Evolutionary conservation across 2,329 filamentous ascomycete genomes (phyloP), one percentile per base, ranked within the genome.

Genomic region (Cladobotryum mycophilum): DNA sequence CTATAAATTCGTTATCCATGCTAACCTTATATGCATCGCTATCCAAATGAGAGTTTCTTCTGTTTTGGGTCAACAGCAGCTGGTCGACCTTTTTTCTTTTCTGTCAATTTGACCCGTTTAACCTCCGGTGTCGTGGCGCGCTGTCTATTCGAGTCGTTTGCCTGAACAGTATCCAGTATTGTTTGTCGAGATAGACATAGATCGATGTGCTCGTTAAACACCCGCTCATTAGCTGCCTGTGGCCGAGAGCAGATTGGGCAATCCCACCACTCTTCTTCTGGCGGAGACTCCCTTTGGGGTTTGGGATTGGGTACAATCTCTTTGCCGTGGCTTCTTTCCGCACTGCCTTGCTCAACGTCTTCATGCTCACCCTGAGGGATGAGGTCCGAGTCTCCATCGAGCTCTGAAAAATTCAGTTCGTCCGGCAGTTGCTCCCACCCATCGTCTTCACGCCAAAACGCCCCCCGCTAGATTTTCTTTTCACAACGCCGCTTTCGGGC

Each of bases 151-250:
- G 63, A 46, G 45, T 62, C 63, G 53, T 75, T 68, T 49, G 76
- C 76, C 51, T 88, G 84, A 1, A 93, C 84, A 0, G 82, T 86
- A 60, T 96, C 89, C 42, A 85, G 85, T 60, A 99, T 97, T 0
- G 89, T 88, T 61, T 88, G 82, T 49, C 85, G 78, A 1, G 91
- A 96, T 1, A 99, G 77, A 65, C 93, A 99, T 8, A 87, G 79
- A 65, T 99, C 93, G 47, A 99, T 90, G 62, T 99, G 93, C 51
- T 86, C 81, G 58, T 99, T 99, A 69, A 97, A 95, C 1, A 71
- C 72, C 42, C 76, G 77, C 64, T 96, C 89, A 45, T 92, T 78
- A 0, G 89, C 80, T 1, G 74, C 62, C 61, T 96, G 91, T 0
- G 88, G 84, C 14, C 85, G 75, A n/a, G 73, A 70, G 66, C 93